Evolutionary conservation across 345 rosid species (phyloP).

Genomic region (Murraya koenigii): DNA sequence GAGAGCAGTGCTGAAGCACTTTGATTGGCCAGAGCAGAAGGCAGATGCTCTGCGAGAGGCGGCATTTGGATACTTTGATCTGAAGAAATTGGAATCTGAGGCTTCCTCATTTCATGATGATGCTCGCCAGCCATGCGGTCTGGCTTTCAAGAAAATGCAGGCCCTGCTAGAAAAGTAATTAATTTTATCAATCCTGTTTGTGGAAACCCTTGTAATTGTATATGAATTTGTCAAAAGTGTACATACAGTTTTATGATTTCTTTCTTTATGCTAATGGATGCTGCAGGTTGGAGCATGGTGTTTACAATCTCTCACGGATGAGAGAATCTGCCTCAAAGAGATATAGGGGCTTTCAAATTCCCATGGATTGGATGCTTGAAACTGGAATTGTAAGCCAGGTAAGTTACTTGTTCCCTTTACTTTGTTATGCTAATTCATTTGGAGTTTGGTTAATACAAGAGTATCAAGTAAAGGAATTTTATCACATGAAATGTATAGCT

Average conservation of each 20-base stretch:
- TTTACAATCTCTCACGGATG: conserved; percentile 83
- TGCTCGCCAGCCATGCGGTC: conserved; percentile 58
- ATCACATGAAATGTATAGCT: neutral
- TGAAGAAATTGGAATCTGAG: conserved; percentile 77
- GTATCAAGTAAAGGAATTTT: neutral
- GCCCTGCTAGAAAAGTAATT: conserved; percentile 80
- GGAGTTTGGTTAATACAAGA: neutral
- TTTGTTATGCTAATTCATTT: neutral
- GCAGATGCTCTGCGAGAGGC: conserved; percentile 92
- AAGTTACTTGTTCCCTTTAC: neutral
- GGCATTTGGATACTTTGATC: conserved; percentile 86
- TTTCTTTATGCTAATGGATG: neutral
- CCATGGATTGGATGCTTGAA: conserved; percentile 94
- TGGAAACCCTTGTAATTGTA: neutral
- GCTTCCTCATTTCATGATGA: conserved; percentile 72
- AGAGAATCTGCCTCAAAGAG: conserved; percentile 77
- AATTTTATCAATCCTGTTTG: neutral
- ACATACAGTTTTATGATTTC: neutral
- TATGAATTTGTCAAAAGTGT: neutral
- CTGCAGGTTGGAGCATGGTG: conserved; percentile 86
- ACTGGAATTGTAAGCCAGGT: conserved; percentile 90
- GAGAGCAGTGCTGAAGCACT: conserved; percentile 88
- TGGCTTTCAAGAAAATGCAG: conserved; percentile 93
- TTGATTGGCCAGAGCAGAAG: conserved; percentile 92
- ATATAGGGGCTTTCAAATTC: conserved; percentile 69